These are phyloP conservation scores for Pharnaceum exiguum DNA, from an alignment of 148 eudicot genomes.

Conservation along the genomic window DNA sequence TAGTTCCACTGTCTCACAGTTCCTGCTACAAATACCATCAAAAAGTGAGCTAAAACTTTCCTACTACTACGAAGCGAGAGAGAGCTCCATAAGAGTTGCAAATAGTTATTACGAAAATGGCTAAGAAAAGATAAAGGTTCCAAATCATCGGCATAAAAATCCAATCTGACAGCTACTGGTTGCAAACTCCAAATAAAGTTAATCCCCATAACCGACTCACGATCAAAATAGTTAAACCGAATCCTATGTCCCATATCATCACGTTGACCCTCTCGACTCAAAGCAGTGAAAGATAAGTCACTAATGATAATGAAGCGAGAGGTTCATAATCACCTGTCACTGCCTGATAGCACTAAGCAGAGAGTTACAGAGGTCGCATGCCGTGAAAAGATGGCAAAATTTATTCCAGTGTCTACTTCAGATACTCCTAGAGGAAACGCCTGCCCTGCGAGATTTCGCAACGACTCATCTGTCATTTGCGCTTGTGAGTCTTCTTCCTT, in stretches of 20 bases:
- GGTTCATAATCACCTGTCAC: constrained; percentile 47
- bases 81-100: no score
- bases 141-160: no score
- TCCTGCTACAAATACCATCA: constrained; percentile 31
- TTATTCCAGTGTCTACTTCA: constrained; percentile 74
- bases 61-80: no score
- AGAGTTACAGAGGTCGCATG: constrained; percentile 84
- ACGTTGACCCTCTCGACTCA: neutral
- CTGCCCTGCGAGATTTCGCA: constrained; percentile 58
- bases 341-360: constrained; percentile 55
- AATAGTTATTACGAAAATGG: no score
- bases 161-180: no score
- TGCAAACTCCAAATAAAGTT: no score
- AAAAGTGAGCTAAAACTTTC: no score
- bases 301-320: neutral
- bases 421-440: constrained; percentile 92
- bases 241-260: neutral
- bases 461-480: constrained; percentile 25
- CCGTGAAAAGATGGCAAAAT: constrained; percentile 86
- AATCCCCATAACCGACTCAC: no score
- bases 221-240: no score
- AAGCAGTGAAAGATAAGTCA: neutral
- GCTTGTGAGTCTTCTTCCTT: constrained; percentile 67
- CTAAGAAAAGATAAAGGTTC: no score
- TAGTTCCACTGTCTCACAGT: constrained; percentile 40